These are phyloP conservation scores for Capsicum rhomboideum DNA, from an alignment of 257 asterid genomes.

Conservation along the genomic window DNA sequence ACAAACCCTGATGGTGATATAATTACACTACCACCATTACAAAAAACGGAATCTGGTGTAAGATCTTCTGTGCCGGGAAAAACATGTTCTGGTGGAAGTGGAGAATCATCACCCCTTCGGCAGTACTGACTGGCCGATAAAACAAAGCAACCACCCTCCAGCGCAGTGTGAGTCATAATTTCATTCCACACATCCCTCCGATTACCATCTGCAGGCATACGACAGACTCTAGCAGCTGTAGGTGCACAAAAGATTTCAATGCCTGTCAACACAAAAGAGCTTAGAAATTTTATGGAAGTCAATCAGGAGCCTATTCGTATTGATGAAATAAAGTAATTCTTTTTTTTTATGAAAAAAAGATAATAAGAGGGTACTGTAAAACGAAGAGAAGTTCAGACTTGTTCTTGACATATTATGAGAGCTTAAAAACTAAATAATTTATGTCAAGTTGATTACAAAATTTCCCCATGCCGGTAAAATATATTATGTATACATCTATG, in stretches of 20 bases:
- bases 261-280: background rate
- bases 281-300: background rate
- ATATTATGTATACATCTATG: background rate
- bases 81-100: slow-evolving; percentile 65
- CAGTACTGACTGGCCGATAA: slow-evolving; percentile 91
- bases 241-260: slow-evolving; percentile 36
- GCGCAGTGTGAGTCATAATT: slow-evolving; percentile 83
- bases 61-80: slow-evolving; percentile 57
- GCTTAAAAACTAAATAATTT: too few species aligned
- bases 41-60: slow-evolving; percentile 68
- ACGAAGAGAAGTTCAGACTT: background rate
- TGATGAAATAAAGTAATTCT: background rate
- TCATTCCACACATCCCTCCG: slow-evolving; percentile 71
- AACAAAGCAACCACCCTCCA: slow-evolving; percentile 89
- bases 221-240: slow-evolving; percentile 52
- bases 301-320: background rate
- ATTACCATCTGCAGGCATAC: slow-evolving; percentile 75
- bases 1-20: slow-evolving; percentile 79
- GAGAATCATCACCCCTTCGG: slow-evolving; percentile 78
- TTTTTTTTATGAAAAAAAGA: background rate
- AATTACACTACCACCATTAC: slow-evolving; percentile 76
- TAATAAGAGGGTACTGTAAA: background rate
- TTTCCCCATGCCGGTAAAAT: background rate
- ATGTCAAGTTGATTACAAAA: background rate
- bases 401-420: background rate